Percentiles rank a stretch among this genome's conserved stretches.
These are phyloP conservation scores for Aspergillus indologenus DNA, from an alignment of 495 filamentous ascomycete species.

Conservation along the genomic window DNA sequence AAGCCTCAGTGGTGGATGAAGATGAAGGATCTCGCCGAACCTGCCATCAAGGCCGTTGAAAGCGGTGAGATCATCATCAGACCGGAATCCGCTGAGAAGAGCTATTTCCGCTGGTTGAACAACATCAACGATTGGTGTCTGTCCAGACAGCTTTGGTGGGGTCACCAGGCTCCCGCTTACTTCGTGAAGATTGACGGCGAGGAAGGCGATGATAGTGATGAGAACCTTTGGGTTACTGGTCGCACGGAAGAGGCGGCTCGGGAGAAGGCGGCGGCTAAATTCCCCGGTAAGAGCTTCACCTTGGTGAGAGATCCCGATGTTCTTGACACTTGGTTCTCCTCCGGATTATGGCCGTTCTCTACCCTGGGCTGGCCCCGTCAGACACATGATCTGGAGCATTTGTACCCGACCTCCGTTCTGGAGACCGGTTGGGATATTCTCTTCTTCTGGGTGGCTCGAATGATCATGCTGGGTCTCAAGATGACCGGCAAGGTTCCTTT, in stretches of 20 bases:
- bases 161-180: conserved; percentile 75
- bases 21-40: conserved; percentile 57
- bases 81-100: conserved; percentile 67
- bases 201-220: conserved; percentile 47
- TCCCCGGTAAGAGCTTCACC: conserved; percentile 64
- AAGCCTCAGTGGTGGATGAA: conserved; percentile 80
- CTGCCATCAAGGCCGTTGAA: conserved; percentile 64
- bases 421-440: conserved; percentile 87
- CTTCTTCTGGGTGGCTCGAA: conserved; percentile 81
- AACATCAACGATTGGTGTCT: conserved; percentile 81
- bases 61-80: conserved; percentile 66
- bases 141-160: conserved; percentile 83
- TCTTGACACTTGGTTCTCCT: conserved; percentile 82
- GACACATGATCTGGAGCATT: conserved; percentile 60
- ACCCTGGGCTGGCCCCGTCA: conserved; percentile 78
- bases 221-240: conserved; percentile 66
- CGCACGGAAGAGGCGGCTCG: conserved; percentile 61
- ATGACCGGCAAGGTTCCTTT: conserved; percentile 75
- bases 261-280: conserved; percentile 63
- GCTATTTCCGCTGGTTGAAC: conserved; percentile 69
- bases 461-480: conserved; percentile 80
- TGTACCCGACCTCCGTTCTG: conserved; percentile 71
- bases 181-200: conserved; percentile 68
- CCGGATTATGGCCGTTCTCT: conserved; percentile 77
- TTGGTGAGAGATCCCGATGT: conserved; percentile 69